Evolutionary conservation across 2,329 filamentous ascomycete species (phyloP).

Genomic region (Clonostachys byssicola): DNA sequence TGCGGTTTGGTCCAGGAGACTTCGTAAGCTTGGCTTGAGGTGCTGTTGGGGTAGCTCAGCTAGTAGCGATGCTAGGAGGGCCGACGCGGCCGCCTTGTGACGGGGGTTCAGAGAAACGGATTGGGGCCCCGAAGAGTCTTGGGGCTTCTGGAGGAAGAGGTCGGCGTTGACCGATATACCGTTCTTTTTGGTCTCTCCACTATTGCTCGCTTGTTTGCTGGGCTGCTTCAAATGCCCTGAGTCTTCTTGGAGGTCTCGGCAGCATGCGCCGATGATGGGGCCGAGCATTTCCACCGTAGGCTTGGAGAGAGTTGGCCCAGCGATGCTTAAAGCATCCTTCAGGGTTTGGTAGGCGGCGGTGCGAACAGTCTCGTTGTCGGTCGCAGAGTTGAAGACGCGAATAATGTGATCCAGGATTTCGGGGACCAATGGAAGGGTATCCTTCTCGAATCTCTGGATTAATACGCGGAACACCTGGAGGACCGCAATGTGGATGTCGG

Average conservation of each 20-base stretch:
- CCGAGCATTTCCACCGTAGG: constrained; percentile 59
- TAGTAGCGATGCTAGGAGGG: constrained; percentile 60
- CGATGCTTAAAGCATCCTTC: constrained; percentile 50
- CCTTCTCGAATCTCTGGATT: constrained; percentile 51
- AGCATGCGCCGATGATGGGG: constrained; percentile 62
- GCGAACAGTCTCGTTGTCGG: constrained; percentile 50
- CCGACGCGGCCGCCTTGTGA: constrained; percentile 52
- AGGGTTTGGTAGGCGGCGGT: constrained; percentile 56
- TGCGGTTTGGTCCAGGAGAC: constrained; percentile 75
- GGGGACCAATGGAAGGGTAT: constrained; percentile 54
- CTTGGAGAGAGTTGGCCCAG: constrained; percentile 65
- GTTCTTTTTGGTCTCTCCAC: constrained; percentile 28
- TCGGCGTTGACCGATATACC: constrained; percentile 61
- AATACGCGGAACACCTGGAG: constrained; percentile 58
- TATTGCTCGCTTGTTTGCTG: constrained; percentile 21
- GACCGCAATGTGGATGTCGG: constrained; percentile 69
- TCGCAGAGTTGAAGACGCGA: constrained; percentile 63
- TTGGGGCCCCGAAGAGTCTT: constrained; percentile 22
- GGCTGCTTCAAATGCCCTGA: constrained; percentile 38
- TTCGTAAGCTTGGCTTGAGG: constrained; percentile 67
- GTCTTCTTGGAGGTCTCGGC: constrained; percentile 64
- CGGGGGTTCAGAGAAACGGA: constrained; percentile 29
- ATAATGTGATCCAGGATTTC: constrained; percentile 67
- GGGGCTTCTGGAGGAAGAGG: constrained; percentile 53
- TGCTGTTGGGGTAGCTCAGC: constrained; percentile 60